phyloP scores from a whole-genome alignment of 1,284 basidiomycete species.

The Lentinula novae-zelandiae region DNA sequence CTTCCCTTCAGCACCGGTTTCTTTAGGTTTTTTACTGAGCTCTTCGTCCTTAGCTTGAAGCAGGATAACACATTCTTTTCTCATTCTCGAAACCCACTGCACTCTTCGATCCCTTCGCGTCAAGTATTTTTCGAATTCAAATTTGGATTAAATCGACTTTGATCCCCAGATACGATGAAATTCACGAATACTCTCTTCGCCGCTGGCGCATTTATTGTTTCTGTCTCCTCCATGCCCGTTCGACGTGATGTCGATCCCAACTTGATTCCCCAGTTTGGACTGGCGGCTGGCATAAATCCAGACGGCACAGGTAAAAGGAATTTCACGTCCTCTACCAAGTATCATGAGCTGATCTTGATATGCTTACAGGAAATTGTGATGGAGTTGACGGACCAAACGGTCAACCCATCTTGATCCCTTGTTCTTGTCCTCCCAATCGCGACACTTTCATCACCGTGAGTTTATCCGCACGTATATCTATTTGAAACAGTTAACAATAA shows the following conservation, averaged over 20 bases:
- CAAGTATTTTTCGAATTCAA: background rate
- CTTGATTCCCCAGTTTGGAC: conserved; percentile 53
- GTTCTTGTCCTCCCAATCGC: conserved; percentile 56
- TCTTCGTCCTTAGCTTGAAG: conserved; percentile 17
- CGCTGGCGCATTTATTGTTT: conserved; percentile 30
- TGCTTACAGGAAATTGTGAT: conserved; percentile 43
- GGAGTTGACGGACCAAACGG: conserved; percentile 52
- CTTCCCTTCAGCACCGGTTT: conserved; percentile 16
- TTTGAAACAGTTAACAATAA: background rate
- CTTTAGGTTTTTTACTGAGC: conserved; percentile 23
- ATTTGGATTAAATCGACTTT: conserved; percentile 13
- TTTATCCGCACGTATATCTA: conserved; percentile 7
- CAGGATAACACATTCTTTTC: conserved; percentile 17
- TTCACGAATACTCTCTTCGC: conserved; percentile 28
- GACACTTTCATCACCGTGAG: conserved; percentile 44
- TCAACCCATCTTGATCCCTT: conserved; percentile 53
- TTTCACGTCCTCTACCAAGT: background rate
- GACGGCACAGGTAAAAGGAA: conserved; percentile 36
- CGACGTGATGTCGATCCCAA: conserved; percentile 45
- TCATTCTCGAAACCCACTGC: conserved; percentile 13
- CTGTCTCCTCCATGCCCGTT: conserved; percentile 38
- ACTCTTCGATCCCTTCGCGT: conserved; percentile 4
- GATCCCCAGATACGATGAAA: conserved; percentile 27
- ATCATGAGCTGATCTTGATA: background rate
- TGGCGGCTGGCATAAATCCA: conserved; percentile 46